Conservation (phyloP, 192 early-diverging fungal species). For the Backusella morwellensis region DNA sequence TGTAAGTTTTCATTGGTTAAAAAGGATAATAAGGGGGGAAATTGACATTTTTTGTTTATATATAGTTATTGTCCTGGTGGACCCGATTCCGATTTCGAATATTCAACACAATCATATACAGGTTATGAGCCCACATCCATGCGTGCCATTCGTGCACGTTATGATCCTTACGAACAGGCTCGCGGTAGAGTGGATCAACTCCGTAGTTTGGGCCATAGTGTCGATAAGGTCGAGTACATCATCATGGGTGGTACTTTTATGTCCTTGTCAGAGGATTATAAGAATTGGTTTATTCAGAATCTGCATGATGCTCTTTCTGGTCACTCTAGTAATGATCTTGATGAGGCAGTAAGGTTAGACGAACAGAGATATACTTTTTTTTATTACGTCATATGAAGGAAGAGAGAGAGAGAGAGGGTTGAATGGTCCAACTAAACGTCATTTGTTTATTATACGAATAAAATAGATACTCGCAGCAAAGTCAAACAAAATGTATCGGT, state of each 20-base stretch:
- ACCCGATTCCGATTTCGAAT: conserved; percentile 99
- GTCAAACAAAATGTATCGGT: conserved; percentile 95
- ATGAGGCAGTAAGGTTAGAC: conserved; percentile 88
- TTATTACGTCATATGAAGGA: not conserved
- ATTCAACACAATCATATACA: conserved; percentile 99
- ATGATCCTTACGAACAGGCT: conserved; percentile 96
- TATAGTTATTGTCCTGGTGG: conserved; percentile 91
- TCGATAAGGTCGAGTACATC: conserved; percentile 99
- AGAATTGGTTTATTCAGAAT: conserved; percentile 97
- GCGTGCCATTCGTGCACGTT: conserved; percentile 98
- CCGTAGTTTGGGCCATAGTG: conserved; percentile 87
- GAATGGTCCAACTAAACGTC: not conserved
- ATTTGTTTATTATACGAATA: not conserved
- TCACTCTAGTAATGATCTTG: conserved; percentile 83
- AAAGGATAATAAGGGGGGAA: not conserved
- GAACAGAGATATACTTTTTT: not conserved
- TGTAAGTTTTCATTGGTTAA: conserved; percentile 49
- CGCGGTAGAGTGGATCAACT: conserved; percentile 94
- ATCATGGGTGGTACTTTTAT: conserved; percentile 99
- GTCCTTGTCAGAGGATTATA: conserved; percentile 92
- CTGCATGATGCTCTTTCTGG: conserved; percentile 97
- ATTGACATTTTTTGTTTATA: not conserved
- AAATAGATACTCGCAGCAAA: conserved; percentile 87
- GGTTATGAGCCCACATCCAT: conserved; percentile 99
- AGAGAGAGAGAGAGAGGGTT: not conserved